phyloP scores from a whole-genome alignment of 805 yeast species.

The Barnettozyma sucrosica region DNA sequence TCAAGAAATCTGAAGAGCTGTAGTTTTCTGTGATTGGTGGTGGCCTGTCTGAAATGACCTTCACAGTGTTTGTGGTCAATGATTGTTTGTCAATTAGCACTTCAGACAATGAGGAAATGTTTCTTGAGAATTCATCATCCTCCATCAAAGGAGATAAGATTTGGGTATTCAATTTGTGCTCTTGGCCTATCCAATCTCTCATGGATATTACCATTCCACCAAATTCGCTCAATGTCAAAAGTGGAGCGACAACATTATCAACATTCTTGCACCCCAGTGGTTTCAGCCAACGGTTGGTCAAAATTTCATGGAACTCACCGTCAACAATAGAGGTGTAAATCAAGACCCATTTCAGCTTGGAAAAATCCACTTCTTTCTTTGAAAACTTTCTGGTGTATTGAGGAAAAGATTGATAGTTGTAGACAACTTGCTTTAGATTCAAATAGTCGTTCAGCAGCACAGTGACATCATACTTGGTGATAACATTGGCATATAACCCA shows the following conservation, averaged over 20 bases:
- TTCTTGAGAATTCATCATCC: constrained; percentile 30
- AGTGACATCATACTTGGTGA: constrained; percentile 65
- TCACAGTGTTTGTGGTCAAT: constrained; percentile 64
- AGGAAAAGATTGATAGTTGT: constrained; percentile 89
- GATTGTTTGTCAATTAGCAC: constrained; percentile 69
- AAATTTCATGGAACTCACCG: constrained; percentile 84
- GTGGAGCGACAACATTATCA: constrained; percentile 75
- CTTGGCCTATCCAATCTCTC: constrained; percentile 83
- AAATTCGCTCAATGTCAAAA: constrained; percentile 83
- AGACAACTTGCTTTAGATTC: constrained; percentile 83
- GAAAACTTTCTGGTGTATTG: constrained; percentile 75
- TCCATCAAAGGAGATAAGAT: constrained; percentile 33
- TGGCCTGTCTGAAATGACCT: constrained; percentile 56
- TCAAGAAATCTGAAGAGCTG: constrained; percentile 40
- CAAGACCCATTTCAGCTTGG: constrained; percentile 81
- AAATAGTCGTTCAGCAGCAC: constrained; percentile 80
- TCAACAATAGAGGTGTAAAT: constrained; percentile 87
- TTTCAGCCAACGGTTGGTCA: constrained; percentile 82
- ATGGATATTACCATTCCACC: constrained; percentile 94
- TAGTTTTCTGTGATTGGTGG: constrained; percentile 41
- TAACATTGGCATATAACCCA: constrained; percentile 79
- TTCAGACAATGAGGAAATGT: constrained; percentile 42
- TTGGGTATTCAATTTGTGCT: constrained; percentile 53
- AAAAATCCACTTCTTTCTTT: constrained; percentile 65
- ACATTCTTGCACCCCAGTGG: constrained; percentile 84